These are phyloP conservation scores for Triticum urartu DNA, from an alignment of 176 grass and related monocot genomes.

Conservation along the genomic window DNA sequence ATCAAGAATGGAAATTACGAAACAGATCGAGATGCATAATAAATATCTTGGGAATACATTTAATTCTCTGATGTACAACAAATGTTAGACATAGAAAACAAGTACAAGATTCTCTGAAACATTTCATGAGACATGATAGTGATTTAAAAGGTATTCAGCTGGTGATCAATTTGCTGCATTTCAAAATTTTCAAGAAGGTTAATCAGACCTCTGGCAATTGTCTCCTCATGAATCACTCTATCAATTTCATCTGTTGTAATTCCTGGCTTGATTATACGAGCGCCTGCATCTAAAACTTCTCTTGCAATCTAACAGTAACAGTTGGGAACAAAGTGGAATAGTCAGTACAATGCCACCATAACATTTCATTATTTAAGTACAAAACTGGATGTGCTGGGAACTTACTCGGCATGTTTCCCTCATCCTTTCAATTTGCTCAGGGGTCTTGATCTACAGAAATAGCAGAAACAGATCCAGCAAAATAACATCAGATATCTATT, in stretches of 20 bases:
- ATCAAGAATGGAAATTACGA: conserved; percentile 31
- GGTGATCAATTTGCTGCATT: conserved; percentile 11
- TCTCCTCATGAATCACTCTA: conserved; percentile 89
- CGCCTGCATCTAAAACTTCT: conserved; percentile 91
- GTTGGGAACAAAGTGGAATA: neutral
- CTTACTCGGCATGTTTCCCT: conserved; percentile 97
- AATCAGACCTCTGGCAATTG: conserved; percentile 77
- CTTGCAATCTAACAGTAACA: conserved; percentile 71
- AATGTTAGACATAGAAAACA: neutral
- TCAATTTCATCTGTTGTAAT: conserved; percentile 99
- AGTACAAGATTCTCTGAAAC: neutral
- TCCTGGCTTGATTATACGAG: conserved; percentile 82
- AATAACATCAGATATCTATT: conserved; percentile 26
- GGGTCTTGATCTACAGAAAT: conserved; percentile 79
- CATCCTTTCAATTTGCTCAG: conserved; percentile 91
- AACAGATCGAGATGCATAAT: conserved; percentile 15
- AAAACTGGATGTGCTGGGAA: neutral
- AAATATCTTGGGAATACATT: conserved; percentile 7
- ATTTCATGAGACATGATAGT: neutral
- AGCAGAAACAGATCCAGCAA: neutral
- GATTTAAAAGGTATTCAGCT: conserved; percentile 2
- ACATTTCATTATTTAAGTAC: neutral
- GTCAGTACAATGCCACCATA: neutral
- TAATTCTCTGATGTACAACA: neutral
- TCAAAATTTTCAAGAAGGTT: conserved; percentile 9